These are phyloP conservation scores for Ganoderma lingzhi DNA, from an alignment of 1,284 basidiomycete species.

Conservation along the genomic window DNA sequence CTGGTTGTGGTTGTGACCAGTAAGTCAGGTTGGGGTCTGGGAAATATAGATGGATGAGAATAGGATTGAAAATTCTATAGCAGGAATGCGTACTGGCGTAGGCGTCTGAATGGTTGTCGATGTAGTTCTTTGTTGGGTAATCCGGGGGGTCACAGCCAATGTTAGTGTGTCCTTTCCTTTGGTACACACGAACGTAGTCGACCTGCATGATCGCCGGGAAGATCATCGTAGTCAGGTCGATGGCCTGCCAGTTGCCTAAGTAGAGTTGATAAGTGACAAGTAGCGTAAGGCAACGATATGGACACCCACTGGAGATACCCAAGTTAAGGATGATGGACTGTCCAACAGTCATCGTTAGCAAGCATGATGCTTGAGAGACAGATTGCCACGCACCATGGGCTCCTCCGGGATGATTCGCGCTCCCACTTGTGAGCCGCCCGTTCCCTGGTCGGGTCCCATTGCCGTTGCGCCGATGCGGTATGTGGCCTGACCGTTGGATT, in stretches of 20 bases:
- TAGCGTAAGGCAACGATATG: background rate
- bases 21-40: slow-evolving; percentile 41
- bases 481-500: slow-evolving; percentile 58
- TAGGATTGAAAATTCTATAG: too few species aligned
- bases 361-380: background rate
- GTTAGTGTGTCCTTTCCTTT: slow-evolving; percentile 51
- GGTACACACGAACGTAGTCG: slow-evolving; percentile 72
- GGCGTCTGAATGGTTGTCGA: slow-evolving; percentile 42
- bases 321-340: slow-evolving; percentile 52
- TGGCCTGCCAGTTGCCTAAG: slow-evolving; percentile 57
- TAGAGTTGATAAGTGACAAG: background rate
- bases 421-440: slow-evolving; percentile 48
- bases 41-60: background rate
- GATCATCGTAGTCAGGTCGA: slow-evolving; percentile 49
- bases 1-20: slow-evolving; percentile 37
- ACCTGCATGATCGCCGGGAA: slow-evolving; percentile 54
- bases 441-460: slow-evolving; percentile 59
- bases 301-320: slow-evolving; percentile 48
- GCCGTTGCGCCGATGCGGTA: slow-evolving; percentile 62
- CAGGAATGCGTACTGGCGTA: slow-evolving; percentile 42
- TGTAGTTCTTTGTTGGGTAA: slow-evolving; percentile 61
- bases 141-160: slow-evolving; percentile 65
- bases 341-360: background rate
- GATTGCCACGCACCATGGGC: slow-evolving; percentile 54
- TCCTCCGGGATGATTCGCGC: slow-evolving; percentile 61